Evolutionary conservation across 2,329 filamentous ascomycete genomes (phyloP), one percentile per base, ranked within the genome.

Genomic region (Canariomyces notabilis): DNA sequence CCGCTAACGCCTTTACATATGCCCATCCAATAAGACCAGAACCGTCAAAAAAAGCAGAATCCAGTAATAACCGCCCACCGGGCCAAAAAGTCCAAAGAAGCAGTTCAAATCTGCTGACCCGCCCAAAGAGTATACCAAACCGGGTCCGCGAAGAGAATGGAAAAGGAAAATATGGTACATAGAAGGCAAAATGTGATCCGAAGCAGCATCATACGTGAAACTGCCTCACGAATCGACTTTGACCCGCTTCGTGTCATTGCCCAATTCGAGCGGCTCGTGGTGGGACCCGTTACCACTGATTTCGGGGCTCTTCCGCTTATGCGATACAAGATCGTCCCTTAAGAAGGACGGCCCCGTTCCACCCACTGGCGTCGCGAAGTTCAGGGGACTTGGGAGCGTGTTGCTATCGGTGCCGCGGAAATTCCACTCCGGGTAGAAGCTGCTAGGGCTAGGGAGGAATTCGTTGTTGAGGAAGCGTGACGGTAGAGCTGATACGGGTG

Each of bases 391-490:
- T 0, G 90, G 90, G 39, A 97, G 74, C 55, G 94, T 93, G 59
- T 93, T 95, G 63, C 77, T 86, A 55, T 93, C 87, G 46, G 73
- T 65, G 60, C 80, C 64, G 64, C 82, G 62, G 64, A 87, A 89
- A 55, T 85, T 83, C 90, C 90, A 96, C 53, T 95, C 89, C 0
- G 86, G 83, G 60, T 95, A 97, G 68, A 97, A 96, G 55, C 82
- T 89, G 53, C 86, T 94, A 0, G 93, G 93, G 46, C 88, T 95
- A 0, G 93, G 90, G 14, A 97, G 74, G 44, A 96, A 82, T 29
- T 90, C 88, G 54, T 87, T 88, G 48, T 83, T 85, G 57, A 97
- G 83, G 65, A 97, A 96, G 33, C 91, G 82, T 41, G 88, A 95
- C 0, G 93, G 93, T 9, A 98, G 73, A 3, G 91, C 90, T 2